Base-by-base conservation (phyloP, 495 filamentous ascomycete genomes). In the Penicillium simplicissimum region DNA sequence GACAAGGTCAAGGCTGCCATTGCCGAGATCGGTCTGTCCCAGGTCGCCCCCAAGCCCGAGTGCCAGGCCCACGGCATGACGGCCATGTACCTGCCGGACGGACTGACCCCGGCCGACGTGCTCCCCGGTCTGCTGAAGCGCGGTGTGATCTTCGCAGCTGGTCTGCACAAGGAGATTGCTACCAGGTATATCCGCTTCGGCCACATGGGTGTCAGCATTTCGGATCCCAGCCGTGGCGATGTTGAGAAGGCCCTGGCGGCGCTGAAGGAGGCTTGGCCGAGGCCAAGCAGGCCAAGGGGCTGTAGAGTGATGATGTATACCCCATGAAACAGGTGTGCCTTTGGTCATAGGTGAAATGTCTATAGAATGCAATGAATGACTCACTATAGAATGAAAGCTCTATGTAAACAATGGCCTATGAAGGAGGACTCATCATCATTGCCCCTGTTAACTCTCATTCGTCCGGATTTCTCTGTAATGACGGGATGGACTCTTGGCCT, bases 61-160 rank as follows among this genome's bases (percentile, higher is more conserved):
- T 88, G 93, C 72, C 95, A 97, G 81, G 92, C 95, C 31, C 94
- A 96, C 69, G 92, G 90, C 69, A 98, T 98, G 95, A 97, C 95
- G 13, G 93, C 95, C 52, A 93, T 98, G 61, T 97, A 94, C 74
- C 84, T 98, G 52, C 95, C 95, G 3, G 90, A 97, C 57, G 88
- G 82, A 34, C 81, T 98, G 33, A 83, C 87, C 61, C 86, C 88
- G 13, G 81, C 92, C 5, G 90, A 96, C 55, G 77, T 98, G 13
- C 79, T 98, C 48, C 94, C 95, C 5, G 92, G 87, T 62, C 79
- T 98, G 58, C 72, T 93, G 59, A 93, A 93, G 78, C 94, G 89
- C 71, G 93, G 92, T 14, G 92, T 98, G 8, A 86, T 98, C 55
- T 97, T 97, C 68, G 95, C 95, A 55, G 94, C 90, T 52, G 95